Evolutionary conservation across 1,139 yeast species (phyloP).

Genomic region (Groenewaldozyma sp.): DNA sequence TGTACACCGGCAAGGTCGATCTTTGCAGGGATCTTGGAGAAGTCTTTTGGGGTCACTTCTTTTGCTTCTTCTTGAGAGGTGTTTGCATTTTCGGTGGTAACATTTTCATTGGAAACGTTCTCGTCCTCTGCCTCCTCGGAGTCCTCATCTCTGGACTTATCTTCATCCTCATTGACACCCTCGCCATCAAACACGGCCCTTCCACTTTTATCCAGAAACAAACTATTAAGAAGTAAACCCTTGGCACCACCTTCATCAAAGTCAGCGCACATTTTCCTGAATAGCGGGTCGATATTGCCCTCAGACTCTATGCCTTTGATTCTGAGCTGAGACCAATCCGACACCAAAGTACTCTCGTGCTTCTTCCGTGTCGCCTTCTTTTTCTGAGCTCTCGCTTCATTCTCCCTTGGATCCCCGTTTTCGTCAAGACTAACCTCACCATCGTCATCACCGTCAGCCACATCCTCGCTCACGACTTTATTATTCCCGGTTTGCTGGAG

Average conservation of each 20-base stretch:
- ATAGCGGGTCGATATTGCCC: slow-evolving; percentile 74
- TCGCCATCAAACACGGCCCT: slow-evolving; percentile 52
- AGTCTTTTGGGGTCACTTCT: slow-evolving; percentile 1
- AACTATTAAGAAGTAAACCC: slow-evolving; percentile 64
- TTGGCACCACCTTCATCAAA: slow-evolving; percentile 96
- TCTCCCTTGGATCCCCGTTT: slow-evolving; percentile 18
- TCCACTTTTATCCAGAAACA: slow-evolving; percentile 49
- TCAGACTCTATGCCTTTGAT: slow-evolving; percentile 70
- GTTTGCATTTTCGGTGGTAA: slow-evolving; percentile 8
- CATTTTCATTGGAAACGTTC: slow-evolving; percentile 17
- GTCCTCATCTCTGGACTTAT: slow-evolving; percentile 15
- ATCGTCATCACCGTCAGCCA: slow-evolving; percentile 20
- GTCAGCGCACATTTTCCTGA: slow-evolving; percentile 81
- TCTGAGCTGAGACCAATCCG: slow-evolving; percentile 48
- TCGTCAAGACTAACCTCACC: slow-evolving; percentile 24
- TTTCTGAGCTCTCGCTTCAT: slow-evolving; percentile 14
- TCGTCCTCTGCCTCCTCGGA: slow-evolving; percentile 6
- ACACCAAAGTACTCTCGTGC: slow-evolving; percentile 41
- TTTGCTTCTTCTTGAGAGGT: neutral
- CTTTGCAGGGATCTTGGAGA: slow-evolving; percentile 2
- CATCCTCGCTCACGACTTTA: slow-evolving; percentile 22
- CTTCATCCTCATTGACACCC: slow-evolving; percentile 18
- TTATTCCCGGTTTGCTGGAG: slow-evolving; percentile 33
- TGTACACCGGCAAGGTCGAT: slow-evolving; percentile 15
- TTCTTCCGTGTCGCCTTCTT: slow-evolving; percentile 16